Conservation (phyloP, 1,284 basidiomycete species). For the Fistulina hepatica region DNA sequence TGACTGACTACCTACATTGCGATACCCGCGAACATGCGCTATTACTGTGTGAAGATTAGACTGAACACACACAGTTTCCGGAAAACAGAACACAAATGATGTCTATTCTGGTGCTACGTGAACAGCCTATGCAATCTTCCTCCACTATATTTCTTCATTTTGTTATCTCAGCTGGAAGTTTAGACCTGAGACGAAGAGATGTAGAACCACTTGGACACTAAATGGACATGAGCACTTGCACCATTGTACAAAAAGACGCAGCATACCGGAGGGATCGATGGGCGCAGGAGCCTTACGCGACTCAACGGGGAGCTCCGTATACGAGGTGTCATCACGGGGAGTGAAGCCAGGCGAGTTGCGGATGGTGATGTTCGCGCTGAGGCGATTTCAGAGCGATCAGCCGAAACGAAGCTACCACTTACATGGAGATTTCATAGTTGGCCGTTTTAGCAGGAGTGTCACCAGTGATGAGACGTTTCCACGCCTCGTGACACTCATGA, state of each 20-base stretch:
- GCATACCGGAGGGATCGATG: conserved; percentile 78
- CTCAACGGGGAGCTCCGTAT: conserved; percentile 65
- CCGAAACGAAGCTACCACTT: conserved; percentile 22
- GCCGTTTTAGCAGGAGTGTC: conserved; percentile 65
- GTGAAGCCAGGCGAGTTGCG: conserved; percentile 67
- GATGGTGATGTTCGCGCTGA: conserved; percentile 61
- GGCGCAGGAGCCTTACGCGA: conserved; percentile 75
- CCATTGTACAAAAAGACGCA: conserved; percentile 10
- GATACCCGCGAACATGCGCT: too few relatives aligned
- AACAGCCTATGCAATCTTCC: conserved; percentile 1
- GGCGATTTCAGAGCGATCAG: conserved; percentile 6
- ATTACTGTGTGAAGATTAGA: too few relatives aligned
- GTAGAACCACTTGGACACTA: conserved; percentile 86
- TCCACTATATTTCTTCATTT: conserved; percentile 7
- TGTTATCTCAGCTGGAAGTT: too few relatives aligned
- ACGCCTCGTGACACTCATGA: conserved; percentile 97
- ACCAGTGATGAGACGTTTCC: conserved; percentile 87
- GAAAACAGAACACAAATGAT: too few relatives aligned
- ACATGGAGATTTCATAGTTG: conserved; percentile 74
- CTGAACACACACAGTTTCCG: too few relatives aligned
- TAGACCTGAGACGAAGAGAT: conserved; percentile 77
- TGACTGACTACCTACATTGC: too few relatives aligned
- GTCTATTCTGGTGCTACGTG: too few relatives aligned
- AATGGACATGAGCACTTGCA: conserved; percentile 22
- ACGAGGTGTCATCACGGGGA: conserved; percentile 50